Percentiles rank a stretch among this genome's conserved stretches.
Evolutionary conservation across 305 asterid species (phyloP).

Genomic region (Fraxinus velutina): DNA sequence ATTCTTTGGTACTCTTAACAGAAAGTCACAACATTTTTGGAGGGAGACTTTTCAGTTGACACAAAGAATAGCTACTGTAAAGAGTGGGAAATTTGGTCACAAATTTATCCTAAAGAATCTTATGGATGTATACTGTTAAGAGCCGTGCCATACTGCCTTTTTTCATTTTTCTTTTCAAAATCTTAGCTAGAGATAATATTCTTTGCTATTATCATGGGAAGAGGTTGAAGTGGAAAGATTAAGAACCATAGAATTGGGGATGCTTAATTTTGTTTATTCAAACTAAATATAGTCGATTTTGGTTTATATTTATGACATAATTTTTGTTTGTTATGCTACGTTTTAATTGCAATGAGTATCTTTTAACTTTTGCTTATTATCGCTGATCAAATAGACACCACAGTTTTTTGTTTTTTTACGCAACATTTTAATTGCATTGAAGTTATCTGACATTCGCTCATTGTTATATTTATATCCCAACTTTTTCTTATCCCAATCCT

Average conservation of each 20-base stretch:
- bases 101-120: constrained; percentile 7
- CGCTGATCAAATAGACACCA: too few relatives aligned
- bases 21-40: neutral
- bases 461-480: too few relatives aligned
- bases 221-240: neutral
- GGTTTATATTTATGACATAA: too few relatives aligned
- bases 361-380: too few relatives aligned
- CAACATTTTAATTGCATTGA: too few relatives aligned
- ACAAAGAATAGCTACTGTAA: neutral
- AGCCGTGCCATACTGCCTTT: constrained; percentile 15
- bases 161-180: neutral
- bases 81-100: neutral
- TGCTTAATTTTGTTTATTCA: neutral
- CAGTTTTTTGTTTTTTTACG: too few relatives aligned
- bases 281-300: neutral
- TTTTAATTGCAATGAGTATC: too few relatives aligned
- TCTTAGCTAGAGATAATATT: neutral
- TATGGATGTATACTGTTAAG: neutral
- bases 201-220: neutral
- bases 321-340: too few relatives aligned
- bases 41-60: neutral
- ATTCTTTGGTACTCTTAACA: neutral
- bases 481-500: too few relatives aligned
- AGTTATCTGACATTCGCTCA: too few relatives aligned
- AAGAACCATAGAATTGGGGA: neutral